phyloP scores from a whole-genome alignment of 371 early-diverging fungal species.

The Mucor plumbeus region DNA sequence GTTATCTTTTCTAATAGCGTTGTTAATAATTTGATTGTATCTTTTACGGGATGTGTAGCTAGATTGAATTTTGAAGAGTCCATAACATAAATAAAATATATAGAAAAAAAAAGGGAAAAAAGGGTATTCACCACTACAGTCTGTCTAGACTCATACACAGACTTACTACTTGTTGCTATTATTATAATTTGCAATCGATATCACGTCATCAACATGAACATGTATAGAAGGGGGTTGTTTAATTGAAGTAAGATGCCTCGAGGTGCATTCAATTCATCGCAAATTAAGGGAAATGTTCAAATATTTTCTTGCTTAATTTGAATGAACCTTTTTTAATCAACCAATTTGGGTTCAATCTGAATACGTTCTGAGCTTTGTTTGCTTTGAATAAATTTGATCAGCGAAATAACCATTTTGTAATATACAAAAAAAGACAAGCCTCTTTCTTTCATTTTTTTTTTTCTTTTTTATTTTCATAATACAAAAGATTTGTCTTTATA shows the following conservation, averaged over 20 bases:
- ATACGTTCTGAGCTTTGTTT: background rate
- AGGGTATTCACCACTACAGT: background rate
- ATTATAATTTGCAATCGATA: background rate
- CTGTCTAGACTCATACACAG: background rate
- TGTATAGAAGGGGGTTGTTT: background rate
- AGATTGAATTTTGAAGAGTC: conserved; percentile 22
- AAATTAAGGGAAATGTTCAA: background rate
- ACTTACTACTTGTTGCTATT: background rate
- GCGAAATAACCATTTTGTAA: background rate
- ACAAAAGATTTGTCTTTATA: no score
- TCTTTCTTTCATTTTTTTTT: background rate
- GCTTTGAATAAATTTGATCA: conserved; percentile 4
- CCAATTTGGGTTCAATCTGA: no score
- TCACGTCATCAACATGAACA: conserved; percentile 10
- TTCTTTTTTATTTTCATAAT: background rate
- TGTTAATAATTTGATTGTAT: conserved; percentile 40
- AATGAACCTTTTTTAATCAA: no score
- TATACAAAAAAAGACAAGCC: background rate
- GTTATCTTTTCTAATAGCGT: conserved; percentile 36
- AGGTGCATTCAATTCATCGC: background rate
- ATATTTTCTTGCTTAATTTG: no score
- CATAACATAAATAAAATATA: background rate
- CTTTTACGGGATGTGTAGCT: conserved; percentile 35
- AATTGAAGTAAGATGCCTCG: background rate
- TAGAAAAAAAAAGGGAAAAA: background rate